These are phyloP conservation scores for Baorangia bicolor DNA, from an alignment of 768 basidiomycete species.

Conservation along the genomic window DNA sequence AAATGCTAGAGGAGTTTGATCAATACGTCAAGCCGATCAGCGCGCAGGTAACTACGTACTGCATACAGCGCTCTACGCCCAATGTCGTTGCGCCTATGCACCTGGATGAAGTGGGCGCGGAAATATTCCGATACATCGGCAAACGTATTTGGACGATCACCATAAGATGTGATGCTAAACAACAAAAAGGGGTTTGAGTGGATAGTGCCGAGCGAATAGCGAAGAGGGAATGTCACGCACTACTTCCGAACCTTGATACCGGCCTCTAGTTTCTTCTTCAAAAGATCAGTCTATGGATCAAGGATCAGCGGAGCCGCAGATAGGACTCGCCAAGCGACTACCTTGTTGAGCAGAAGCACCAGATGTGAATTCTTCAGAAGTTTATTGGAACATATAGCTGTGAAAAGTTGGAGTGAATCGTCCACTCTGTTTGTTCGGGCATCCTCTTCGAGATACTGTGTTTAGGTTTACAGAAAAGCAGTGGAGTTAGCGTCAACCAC, in stretches of 20 bases:
- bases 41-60: constrained; percentile 42
- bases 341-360: constrained; percentile 80
- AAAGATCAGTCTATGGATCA: constrained; percentile 56
- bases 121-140: constrained; percentile 76
- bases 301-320: constrained; percentile 7
- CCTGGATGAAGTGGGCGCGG: constrained; percentile 79
- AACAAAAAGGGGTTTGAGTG: not conserved
- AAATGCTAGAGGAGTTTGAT: constrained; percentile 49
- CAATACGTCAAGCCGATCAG: constrained; percentile 6
- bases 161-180: constrained; percentile 72
- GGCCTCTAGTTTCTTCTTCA: constrained; percentile 67
- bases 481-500: constrained; percentile 6
- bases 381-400: constrained; percentile 70
- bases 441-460: constrained; percentile 80
- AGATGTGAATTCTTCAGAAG: constrained; percentile 71
- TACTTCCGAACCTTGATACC: constrained; percentile 74
- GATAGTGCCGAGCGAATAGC: not conserved
- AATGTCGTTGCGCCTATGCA: constrained; percentile 64
- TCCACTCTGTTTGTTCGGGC: constrained; percentile 75
- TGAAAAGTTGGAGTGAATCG: constrained; percentile 79
- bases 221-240: constrained; percentile 43
- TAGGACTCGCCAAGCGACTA: constrained; percentile 24
- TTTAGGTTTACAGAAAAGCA: constrained; percentile 8
- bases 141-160: constrained; percentile 67
- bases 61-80: constrained; percentile 60